Evolutionary conservation across 1,284 basidiomycete genomes (phyloP).

Genomic region (Takashimella tepidaria): DNA sequence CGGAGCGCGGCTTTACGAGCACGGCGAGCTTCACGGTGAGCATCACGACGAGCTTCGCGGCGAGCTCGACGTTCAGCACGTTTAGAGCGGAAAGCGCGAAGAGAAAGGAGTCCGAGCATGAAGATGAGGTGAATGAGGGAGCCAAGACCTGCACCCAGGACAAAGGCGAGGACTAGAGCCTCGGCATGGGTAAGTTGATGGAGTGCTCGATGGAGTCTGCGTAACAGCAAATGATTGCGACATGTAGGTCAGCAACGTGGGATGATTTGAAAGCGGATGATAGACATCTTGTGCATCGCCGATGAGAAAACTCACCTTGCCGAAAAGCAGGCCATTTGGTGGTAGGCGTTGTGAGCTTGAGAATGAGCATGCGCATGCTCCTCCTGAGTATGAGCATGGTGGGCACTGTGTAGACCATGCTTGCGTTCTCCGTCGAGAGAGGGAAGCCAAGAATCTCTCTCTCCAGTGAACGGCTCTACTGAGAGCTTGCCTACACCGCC

Average conservation of each 20-base stretch:
- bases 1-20: constrained; percentile 3
- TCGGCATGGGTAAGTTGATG: constrained; percentile 19
- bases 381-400: neutral
- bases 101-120: constrained; percentile 23
- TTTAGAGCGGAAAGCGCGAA: constrained; percentile 13
- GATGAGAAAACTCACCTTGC: too few relatives aligned
- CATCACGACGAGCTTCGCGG: constrained; percentile 12
- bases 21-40: constrained; percentile 6
- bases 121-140: constrained; percentile 29
- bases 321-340: too few relatives aligned
- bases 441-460: constrained; percentile 2
- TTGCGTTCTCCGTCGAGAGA: too few relatives aligned
- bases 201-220: constrained; percentile 23
- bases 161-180: constrained; percentile 22
- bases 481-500: neutral
- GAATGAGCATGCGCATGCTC: neutral
- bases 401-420: neutral
- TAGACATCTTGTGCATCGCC: too few relatives aligned
- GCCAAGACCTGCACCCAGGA: constrained; percentile 30
- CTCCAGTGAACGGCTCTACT: neutral
- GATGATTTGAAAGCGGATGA: too few relatives aligned
- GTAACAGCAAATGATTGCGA: too few relatives aligned
- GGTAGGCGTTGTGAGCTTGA: too few relatives aligned
- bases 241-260: too few relatives aligned
- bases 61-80: constrained; percentile 9